Base-by-base conservation (phyloP, 768 basidiomycete genomes). In the Hygrophorus russula region DNA sequence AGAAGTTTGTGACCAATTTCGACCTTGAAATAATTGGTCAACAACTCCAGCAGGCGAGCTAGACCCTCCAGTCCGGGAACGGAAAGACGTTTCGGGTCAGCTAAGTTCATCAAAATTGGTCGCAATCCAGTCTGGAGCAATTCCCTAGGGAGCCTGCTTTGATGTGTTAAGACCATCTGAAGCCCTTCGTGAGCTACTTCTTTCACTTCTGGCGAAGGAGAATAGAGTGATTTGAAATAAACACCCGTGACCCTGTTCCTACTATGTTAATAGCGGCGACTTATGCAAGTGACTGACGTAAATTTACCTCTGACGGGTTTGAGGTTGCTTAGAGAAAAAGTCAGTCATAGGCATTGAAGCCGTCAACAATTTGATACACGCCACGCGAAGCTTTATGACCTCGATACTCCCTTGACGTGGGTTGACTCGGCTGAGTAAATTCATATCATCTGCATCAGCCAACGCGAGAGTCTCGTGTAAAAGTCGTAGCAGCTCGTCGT, bases 1-100 rank as follows among this genome's bases (percentile, higher is more conserved):
- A 99, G 70, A 5, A 99, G 77, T 63, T 99, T 99, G 60, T 88
- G 78, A 0, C 96, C 96, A 47, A 99, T 98, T 66, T 99, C 96
- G 13, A 99, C 94, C 60, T 97, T 98, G 79, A 99, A 99, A 64
- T 99, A 98, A 59, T 97, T 97, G 31, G 92, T 96, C 44, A 99
- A 65, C 5, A 99, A 74, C 59, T 96, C 91, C 39, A 99, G 69
- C 39, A 99, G 73, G 10, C 94, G 81, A 10, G 93, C 94, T 17
- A 99, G 69, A 2, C 96, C 96, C 59, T 99, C 92, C 44, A 94
- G 59, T 8, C 93, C 93, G 4, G 87, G 76, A 18, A 96, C 86
- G 5, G 90, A 92, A 28, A 99, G 73, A 29, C 90, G 79, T 56
- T 93, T 93, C 30, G 93, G 88, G 62, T 98, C 96, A 2, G 93